These are phyloP conservation scores for Talaromyces sp. DNA, from an alignment of 2,329 filamentous ascomycete species.

Conservation along the genomic window DNA sequence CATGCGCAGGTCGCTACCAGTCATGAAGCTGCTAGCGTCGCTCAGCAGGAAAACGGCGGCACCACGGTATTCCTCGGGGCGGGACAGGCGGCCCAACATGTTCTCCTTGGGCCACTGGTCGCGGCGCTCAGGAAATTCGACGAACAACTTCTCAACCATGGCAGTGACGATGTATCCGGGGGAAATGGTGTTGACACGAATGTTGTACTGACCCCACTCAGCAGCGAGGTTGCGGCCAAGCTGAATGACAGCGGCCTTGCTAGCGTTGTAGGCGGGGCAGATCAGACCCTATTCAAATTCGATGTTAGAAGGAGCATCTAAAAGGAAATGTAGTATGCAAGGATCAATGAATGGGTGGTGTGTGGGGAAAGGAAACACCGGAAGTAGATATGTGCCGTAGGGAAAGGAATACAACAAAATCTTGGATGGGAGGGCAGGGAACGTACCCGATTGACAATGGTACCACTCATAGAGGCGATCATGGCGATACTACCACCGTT, in stretches of 20 bases:
- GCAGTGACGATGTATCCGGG: constrained; percentile 52
- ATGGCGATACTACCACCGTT: constrained; percentile 64
- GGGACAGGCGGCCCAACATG: constrained; percentile 74
- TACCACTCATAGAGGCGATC: constrained; percentile 66
- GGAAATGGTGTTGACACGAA: constrained; percentile 53
- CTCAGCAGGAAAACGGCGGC: constrained; percentile 52
- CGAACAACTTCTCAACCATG: constrained; percentile 49
- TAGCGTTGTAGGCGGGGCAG: constrained; percentile 53
- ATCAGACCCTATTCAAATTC: constrained; percentile 45
- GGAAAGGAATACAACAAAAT: constrained; percentile 4
- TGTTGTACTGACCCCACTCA: constrained; percentile 53
- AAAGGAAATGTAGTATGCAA: neutral
- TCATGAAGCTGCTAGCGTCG: constrained; percentile 59
- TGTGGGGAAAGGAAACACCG: neutral
- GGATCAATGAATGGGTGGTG: neutral
- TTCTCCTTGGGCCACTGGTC: constrained; percentile 81
- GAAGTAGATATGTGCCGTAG: neutral
- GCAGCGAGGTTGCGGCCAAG: constrained; percentile 51
- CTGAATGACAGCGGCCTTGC: constrained; percentile 53
- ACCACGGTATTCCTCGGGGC: constrained; percentile 69
- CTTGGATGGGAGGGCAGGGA: constrained; percentile 4
- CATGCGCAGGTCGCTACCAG: constrained; percentile 56
- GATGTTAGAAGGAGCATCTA: neutral
- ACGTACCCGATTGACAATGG: constrained; percentile 57
- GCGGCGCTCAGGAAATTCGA: constrained; percentile 76